Conservation (phyloP, 805 yeast species). For the Zygosaccharomyces siamensis region DNA sequence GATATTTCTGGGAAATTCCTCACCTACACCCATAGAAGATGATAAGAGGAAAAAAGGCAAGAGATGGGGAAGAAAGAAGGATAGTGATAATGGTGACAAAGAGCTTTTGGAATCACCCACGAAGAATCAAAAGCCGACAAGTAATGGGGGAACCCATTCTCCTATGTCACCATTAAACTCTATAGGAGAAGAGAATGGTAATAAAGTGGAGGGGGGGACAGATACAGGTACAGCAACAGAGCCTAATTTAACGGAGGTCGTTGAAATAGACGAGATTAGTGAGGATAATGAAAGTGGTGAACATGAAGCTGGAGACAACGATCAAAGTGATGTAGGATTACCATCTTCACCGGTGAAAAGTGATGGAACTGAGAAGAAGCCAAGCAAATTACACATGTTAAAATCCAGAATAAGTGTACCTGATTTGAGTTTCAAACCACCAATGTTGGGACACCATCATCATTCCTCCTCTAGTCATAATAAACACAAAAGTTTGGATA, state of each 20-base stretch:
- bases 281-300: constrained; percentile 1
- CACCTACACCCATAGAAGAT: background rate
- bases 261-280: background rate
- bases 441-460: constrained; percentile 2
- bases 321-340: background rate
- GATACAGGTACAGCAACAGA: background rate
- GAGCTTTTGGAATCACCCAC: background rate
- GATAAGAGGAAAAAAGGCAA: constrained; percentile 9
- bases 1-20: constrained; percentile 17
- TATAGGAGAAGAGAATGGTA: constrained; percentile 17
- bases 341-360: background rate
- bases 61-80: constrained; percentile 9
- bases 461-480: constrained; percentile 6
- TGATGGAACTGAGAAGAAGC: constrained; percentile 4
- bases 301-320: background rate
- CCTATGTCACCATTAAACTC: constrained; percentile 12
- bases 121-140: background rate
- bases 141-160: background rate
- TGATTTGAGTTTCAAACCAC: constrained; percentile 17
- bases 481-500: constrained; percentile 6
- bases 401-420: constrained; percentile 23
- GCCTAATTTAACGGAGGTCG: constrained; percentile 2
- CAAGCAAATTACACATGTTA: constrained; percentile 21
- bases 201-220: background rate
- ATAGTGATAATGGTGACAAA: background rate